Conservation (phyloP, 1,284 basidiomycete genomes). For the Cutaneotrichosporon sp. region DNA sequence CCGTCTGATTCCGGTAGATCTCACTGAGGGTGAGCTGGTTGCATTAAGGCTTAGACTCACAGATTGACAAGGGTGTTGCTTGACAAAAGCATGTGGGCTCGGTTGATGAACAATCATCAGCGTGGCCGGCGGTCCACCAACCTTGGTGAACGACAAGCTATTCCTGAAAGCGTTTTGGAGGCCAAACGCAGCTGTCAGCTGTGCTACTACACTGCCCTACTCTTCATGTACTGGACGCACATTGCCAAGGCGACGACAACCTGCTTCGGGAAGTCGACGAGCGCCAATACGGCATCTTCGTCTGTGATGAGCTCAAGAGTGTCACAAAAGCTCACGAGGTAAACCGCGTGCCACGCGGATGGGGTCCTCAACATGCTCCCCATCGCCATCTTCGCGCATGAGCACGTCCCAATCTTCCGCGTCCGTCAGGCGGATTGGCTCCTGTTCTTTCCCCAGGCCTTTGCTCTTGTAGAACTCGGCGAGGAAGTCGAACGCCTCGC, state of each 20-base stretch:
- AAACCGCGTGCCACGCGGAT: constrained; percentile 32
- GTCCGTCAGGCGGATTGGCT: constrained; percentile 31
- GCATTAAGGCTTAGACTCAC: constrained; percentile 45
- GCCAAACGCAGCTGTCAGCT: constrained; percentile 58
- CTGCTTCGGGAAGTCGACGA: constrained; percentile 68
- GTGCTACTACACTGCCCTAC: constrained; percentile 26
- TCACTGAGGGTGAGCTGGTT: constrained; percentile 57
- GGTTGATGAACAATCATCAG: constrained; percentile 63
- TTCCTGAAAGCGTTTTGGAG: constrained; percentile 73
- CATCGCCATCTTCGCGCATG: constrained; percentile 6
- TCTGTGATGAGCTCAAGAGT: constrained; percentile 20
- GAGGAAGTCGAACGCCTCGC: constrained; percentile 70
- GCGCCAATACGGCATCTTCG: constrained; percentile 50
- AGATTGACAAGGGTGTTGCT: constrained; percentile 85
- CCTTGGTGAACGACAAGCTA: constrained; percentile 69
- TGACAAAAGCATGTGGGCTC: constrained; percentile 82
- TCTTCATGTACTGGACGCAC: constrained; percentile 69
- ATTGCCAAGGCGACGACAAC: constrained; percentile 68
- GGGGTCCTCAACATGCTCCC: neutral
- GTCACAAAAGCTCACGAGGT: constrained; percentile 24
- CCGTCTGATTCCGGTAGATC: constrained; percentile 85
- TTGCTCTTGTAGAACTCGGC: constrained; percentile 64
- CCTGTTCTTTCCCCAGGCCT: constrained; percentile 14
- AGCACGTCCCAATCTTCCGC: constrained; percentile 27
- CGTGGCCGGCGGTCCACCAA: constrained; percentile 12